Conservation (phyloP, 768 basidiomycete genomes). For the Tremella fuciformis region DNA sequence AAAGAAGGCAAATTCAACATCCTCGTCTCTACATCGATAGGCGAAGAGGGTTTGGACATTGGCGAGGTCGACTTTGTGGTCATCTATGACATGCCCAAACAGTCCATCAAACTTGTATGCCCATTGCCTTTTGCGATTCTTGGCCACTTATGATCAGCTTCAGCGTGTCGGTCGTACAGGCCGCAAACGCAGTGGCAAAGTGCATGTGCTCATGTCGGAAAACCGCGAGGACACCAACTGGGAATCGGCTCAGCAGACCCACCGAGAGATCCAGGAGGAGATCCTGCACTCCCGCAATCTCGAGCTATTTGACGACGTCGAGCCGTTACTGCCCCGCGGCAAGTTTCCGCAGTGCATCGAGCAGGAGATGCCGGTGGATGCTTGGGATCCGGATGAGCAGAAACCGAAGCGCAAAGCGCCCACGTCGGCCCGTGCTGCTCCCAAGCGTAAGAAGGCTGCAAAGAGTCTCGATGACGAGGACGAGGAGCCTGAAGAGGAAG, state of each 20-base stretch:
- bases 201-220: slow-evolving; percentile 89
- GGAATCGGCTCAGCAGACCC: slow-evolving; percentile 78
- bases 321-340: slow-evolving; percentile 74
- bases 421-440: neutral
- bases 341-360: slow-evolving; percentile 74
- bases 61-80: slow-evolving; percentile 94
- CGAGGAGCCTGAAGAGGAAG: slow-evolving; percentile 37
- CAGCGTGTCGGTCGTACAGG: slow-evolving; percentile 96
- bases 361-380: slow-evolving; percentile 74
- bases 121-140: neutral
- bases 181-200: slow-evolving; percentile 78
- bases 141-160: slow-evolving; percentile 58
- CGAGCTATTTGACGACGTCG: slow-evolving; percentile 89
- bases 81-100: slow-evolving; percentile 95
- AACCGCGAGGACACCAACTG: slow-evolving; percentile 87
- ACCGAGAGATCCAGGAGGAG: slow-evolving; percentile 81
- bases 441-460: slow-evolving; percentile 3
- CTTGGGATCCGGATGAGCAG: slow-evolving; percentile 43
- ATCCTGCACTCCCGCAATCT: slow-evolving; percentile 81
- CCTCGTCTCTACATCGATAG: slow-evolving; percentile 91
- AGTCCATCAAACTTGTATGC: slow-evolving; percentile 88
- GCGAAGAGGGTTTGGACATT: slow-evolving; percentile 97
- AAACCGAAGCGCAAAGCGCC: slow-evolving; percentile 25
- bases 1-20: slow-evolving; percentile 84
- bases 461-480: neutral